A percentile compares a stretch with the other conserved stretches of the same genome.
phyloP scores from a whole-genome alignment of 164 flowering plant genomes.

The Akebia trifoliata region DNA sequence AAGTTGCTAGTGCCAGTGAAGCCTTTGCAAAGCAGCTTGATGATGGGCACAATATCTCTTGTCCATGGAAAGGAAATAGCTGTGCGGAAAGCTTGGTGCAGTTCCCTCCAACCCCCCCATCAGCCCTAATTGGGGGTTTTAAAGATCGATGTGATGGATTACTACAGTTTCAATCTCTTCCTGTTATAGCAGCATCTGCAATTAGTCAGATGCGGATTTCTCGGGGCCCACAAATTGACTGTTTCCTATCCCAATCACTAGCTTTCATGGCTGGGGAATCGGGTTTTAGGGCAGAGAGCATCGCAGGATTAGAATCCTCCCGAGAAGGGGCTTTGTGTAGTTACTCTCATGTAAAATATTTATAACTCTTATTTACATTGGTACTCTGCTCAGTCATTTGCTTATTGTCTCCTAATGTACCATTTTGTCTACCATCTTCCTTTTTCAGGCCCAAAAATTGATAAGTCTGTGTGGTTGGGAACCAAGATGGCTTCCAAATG shows the following conservation, averaged over 20 bases:
- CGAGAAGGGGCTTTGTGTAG: slow-evolving; percentile 41
- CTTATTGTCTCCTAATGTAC: slow-evolving; percentile 6
- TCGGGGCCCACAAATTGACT: slow-evolving; percentile 65
- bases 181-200: slow-evolving; percentile 69
- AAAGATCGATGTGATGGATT: slow-evolving; percentile 98
- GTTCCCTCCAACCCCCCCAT: slow-evolving; percentile 94
- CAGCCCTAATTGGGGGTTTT: slow-evolving; percentile 89
- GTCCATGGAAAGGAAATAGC: slow-evolving; percentile 95
- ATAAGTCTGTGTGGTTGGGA: slow-evolving; percentile 99
- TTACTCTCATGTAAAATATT: slow-evolving; percentile 53
- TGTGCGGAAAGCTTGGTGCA: slow-evolving; percentile 97
- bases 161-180: slow-evolving; percentile 79
- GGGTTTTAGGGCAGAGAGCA: slow-evolving; percentile 50
- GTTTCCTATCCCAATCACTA: slow-evolving; percentile 54
- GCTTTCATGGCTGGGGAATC: slow-evolving; percentile 38
- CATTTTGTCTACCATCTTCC: slow-evolving; percentile 2
- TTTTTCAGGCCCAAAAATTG: slow-evolving; percentile 78
- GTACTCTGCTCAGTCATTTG: slow-evolving; percentile 3
- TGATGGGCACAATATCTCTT: slow-evolving; percentile 54
- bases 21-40: slow-evolving; percentile 78
- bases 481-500: slow-evolving; percentile 86
- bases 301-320: slow-evolving; percentile 41
- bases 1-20: slow-evolving; percentile 67
- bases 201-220: slow-evolving; percentile 71
- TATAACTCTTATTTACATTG: background rate